Conservation (phyloP, 208 protist species). For the Balamuthia mandrillaris region DNA sequence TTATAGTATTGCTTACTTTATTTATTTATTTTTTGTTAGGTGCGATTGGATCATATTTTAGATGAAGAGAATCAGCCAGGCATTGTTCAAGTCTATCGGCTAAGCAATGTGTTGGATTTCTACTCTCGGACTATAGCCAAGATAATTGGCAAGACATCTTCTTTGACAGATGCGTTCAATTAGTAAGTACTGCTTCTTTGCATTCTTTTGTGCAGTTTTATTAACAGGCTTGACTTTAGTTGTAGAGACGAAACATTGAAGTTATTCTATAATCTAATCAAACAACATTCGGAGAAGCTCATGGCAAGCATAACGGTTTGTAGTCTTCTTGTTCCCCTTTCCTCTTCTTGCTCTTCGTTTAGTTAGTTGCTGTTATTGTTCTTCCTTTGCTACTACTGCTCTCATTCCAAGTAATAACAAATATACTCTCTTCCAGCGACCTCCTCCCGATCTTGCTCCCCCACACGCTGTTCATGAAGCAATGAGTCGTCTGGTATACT, state of each 20-base stretch:
- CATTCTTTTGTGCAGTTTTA: background rate
- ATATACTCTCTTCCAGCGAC: background rate
- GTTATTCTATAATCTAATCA: slow-evolving; percentile 7
- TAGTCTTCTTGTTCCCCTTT: background rate
- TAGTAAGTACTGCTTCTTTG: background rate
- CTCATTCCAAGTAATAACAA: no score
- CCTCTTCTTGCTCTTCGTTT: background rate
- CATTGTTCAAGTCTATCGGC: slow-evolving; percentile 38
- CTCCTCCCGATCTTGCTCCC: background rate
- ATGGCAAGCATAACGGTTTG: background rate
- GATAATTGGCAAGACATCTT: background rate
- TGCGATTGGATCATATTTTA: slow-evolving; percentile 48
- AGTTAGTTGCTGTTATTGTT: no score
- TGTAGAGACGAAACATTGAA: slow-evolving; percentile 22
- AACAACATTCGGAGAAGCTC: background rate
- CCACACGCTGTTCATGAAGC: slow-evolving; percentile 26
- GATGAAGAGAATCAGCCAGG: slow-evolving; percentile 34
- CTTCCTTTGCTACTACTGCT: no score
- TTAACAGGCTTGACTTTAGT: background rate
- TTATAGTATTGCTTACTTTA: no score
- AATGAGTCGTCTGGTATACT: slow-evolving; percentile 27
- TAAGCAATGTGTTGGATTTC: slow-evolving; percentile 50
- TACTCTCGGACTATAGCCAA: slow-evolving; percentile 38
- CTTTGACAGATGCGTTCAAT: background rate
- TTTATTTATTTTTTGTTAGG: background rate